Evolutionary conservation across 2,329 filamentous ascomycete species (phyloP).

Genomic region (Penicillium nordicum): DNA sequence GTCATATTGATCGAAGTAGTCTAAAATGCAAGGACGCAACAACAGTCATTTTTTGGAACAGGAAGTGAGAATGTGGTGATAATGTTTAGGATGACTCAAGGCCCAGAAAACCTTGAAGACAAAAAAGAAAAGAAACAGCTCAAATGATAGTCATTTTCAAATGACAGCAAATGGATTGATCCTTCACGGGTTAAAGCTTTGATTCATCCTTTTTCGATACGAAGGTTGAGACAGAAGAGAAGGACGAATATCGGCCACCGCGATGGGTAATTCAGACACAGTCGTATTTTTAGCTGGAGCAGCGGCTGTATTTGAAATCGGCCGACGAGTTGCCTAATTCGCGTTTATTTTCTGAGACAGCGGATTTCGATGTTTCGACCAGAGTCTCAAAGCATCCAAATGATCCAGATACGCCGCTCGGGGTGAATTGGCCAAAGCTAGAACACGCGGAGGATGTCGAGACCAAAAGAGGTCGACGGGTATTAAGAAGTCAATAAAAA

Average conservation of each 20-base stretch:
- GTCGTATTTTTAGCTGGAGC: too few relatives aligned
- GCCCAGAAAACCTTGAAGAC: background rate
- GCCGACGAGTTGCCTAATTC: background rate
- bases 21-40: background rate
- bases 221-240: background rate
- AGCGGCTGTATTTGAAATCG: background rate
- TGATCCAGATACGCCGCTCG: background rate
- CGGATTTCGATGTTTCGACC: too few relatives aligned
- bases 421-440: background rate
- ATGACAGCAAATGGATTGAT: background rate
- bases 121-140: background rate
- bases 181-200: background rate
- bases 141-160: background rate
- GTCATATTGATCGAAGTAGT: background rate
- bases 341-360: background rate
- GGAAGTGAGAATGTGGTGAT: too few relatives aligned
- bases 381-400: background rate
- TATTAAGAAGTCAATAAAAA: too few relatives aligned
- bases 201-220: too few relatives aligned
- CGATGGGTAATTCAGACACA: too few relatives aligned
- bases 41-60: background rate
- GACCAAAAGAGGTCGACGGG: background rate
- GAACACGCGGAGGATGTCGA: background rate
- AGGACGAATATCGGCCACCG: too few relatives aligned
- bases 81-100: background rate